Conservation (phyloP, 2,329 filamentous ascomycete species). For the Neonectria coccinea region DNA sequence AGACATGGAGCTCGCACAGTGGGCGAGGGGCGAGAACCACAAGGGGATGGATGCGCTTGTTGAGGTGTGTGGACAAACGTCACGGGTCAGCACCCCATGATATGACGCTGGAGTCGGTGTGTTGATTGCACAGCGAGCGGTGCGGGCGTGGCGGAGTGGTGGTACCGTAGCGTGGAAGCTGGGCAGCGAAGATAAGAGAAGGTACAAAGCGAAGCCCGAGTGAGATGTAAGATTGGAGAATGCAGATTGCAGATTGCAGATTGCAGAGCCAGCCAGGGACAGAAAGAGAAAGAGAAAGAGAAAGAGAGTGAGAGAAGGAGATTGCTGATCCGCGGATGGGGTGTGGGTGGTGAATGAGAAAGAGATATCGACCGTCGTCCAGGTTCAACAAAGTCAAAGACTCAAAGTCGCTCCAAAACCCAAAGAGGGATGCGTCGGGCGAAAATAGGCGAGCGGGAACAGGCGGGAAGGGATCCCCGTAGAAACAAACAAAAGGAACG, state of each 20-base stretch:
- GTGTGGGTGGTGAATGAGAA: slow-evolving; percentile 7
- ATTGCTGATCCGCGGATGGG: slow-evolving; percentile 11
- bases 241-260: slow-evolving; percentile 13
- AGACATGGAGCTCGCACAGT: slow-evolving; percentile 32
- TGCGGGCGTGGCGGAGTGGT: slow-evolving; percentile 39
- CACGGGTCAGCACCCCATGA: slow-evolving; percentile 44
- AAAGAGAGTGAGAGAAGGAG: neutral
- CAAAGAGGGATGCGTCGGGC: slow-evolving; percentile 25
- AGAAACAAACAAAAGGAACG: slow-evolving; percentile 24
- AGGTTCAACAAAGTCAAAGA: slow-evolving; percentile 1
- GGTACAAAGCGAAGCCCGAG: slow-evolving; percentile 15
- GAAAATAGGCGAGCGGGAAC: slow-evolving; percentile 31
- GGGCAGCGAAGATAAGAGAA: slow-evolving; percentile 23
- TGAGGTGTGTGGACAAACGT: slow-evolving; percentile 36
- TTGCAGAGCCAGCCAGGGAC: slow-evolving; percentile 2
- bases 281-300: neutral
- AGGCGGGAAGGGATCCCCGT: slow-evolving; percentile 35
- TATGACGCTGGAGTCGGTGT: slow-evolving; percentile 42
- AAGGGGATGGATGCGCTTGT: slow-evolving; percentile 9
- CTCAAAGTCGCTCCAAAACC: slow-evolving; percentile 25
- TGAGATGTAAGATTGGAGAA: slow-evolving; percentile 20
- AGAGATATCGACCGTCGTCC: slow-evolving; percentile 7
- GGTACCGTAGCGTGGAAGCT: slow-evolving; percentile 29
- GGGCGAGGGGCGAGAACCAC: slow-evolving; percentile 17
- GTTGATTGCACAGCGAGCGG: slow-evolving; percentile 27